Conservation (phyloP, 495 filamentous ascomycete species). For the Parathielavia hyrcaniae region DNA sequence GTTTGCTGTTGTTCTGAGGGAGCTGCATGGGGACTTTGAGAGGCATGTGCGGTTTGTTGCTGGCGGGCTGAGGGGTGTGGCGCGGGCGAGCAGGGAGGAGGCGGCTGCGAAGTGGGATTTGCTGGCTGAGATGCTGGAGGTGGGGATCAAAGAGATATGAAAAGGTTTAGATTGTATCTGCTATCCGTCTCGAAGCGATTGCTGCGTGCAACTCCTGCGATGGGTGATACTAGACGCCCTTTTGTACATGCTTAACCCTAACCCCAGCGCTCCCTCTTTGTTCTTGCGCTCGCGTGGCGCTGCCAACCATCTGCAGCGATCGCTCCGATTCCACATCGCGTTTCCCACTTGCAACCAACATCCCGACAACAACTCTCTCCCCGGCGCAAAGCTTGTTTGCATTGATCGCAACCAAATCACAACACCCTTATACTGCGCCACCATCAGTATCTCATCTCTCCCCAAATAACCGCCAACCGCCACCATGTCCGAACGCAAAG, state of each 20-base stretch:
- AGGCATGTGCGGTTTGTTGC: constrained; percentile 49
- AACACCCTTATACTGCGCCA: neutral
- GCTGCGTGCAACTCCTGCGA: neutral
- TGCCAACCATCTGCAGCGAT: neutral
- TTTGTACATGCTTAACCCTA: neutral
- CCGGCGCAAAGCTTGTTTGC: neutral
- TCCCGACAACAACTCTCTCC: neutral
- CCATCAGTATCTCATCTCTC: neutral
- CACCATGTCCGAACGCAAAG: constrained; percentile 88
- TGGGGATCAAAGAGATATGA: constrained; percentile 31
- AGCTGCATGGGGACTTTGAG: constrained; percentile 46
- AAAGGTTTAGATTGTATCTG: neutral
- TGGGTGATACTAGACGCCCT: neutral
- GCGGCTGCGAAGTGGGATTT: constrained; percentile 51
- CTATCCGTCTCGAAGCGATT: neutral
- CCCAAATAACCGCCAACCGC: neutral
- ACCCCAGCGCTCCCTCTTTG: neutral
- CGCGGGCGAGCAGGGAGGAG: constrained; percentile 50
- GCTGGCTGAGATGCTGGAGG: constrained; percentile 54
- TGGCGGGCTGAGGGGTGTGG: constrained; percentile 50
- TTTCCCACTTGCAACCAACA: neutral
- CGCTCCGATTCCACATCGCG: neutral
- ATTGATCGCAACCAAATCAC: neutral
- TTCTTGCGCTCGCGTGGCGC: neutral
- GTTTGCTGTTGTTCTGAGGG: constrained; percentile 37